A percentile compares a stretch with the other conserved stretches of the same genome.
Evolutionary conservation across 1,139 yeast species (phyloP).

Genomic region (Geotrichum europaeum): DNA sequence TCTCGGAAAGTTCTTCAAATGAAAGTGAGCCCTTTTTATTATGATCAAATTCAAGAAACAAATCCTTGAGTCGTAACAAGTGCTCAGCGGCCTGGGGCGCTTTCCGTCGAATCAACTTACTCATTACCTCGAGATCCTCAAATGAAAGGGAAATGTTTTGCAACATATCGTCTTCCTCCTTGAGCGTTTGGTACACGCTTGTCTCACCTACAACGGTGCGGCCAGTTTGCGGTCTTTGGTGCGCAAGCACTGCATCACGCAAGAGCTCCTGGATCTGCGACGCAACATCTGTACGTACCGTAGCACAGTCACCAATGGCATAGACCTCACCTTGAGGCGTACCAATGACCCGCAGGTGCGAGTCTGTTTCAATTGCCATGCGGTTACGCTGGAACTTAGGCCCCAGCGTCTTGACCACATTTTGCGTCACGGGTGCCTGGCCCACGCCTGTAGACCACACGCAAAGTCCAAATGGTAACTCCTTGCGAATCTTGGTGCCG

Average conservation of each 20-base stretch:
- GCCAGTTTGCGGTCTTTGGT: not conserved
- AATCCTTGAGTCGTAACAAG: constrained; percentile 43
- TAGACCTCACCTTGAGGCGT: constrained; percentile 57
- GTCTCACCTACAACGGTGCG: constrained; percentile 23
- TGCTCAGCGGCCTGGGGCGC: constrained; percentile 58
- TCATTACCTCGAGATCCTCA: constrained; percentile 43
- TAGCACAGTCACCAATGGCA: constrained; percentile 64
- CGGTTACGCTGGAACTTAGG: constrained; percentile 45
- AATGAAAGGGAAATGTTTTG: constrained; percentile 42
- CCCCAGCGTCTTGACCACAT: constrained; percentile 41
- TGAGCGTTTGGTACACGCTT: constrained; percentile 18
- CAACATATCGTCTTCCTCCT: constrained; percentile 33
- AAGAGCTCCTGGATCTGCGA: constrained; percentile 39
- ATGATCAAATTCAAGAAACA: constrained; percentile 46
- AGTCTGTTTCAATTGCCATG: constrained; percentile 60
- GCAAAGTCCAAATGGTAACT: constrained; percentile 55
- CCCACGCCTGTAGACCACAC: constrained; percentile 68
- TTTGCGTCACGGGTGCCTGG: constrained; percentile 50
- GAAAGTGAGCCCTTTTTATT: constrained; percentile 44
- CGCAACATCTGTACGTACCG: constrained; percentile 49
- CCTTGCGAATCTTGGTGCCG: constrained; percentile 41
- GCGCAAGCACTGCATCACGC: constrained; percentile 24
- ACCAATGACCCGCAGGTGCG: constrained; percentile 58
- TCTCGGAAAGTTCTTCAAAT: constrained; percentile 43
- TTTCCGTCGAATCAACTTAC: constrained; percentile 41